Conservation (phyloP, 306 rosid genomes). For the Dalbergia cochinchinensis region DNA sequence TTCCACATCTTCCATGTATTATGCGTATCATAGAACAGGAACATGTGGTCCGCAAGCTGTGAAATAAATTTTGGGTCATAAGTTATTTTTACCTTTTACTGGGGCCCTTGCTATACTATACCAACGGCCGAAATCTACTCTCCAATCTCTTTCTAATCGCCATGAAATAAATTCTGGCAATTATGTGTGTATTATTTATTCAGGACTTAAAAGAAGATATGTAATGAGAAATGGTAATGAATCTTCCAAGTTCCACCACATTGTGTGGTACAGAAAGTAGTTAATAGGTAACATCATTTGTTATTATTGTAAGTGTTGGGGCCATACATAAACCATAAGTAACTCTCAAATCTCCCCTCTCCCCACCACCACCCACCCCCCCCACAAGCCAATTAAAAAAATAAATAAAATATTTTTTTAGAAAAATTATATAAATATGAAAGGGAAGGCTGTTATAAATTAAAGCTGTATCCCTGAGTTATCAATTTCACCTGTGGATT, state of each 20-base stretch:
- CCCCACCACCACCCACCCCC: slow-evolving; percentile 40
- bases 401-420: background rate
- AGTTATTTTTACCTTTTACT: background rate
- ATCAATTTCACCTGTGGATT: slow-evolving; percentile 59
- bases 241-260: slow-evolving; percentile 25
- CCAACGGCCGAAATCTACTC: slow-evolving; percentile 19
- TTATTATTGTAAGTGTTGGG: slow-evolving; percentile 54
- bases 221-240: slow-evolving; percentile 25
- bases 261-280: slow-evolving; percentile 46
- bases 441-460: slow-evolving; percentile 35
- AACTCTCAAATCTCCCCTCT: slow-evolving; percentile 45
- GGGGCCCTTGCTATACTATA: slow-evolving; percentile 21
- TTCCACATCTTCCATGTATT: background rate
- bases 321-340: slow-evolving; percentile 48
- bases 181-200: slow-evolving; percentile 39
- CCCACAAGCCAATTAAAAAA: slow-evolving; percentile 29
- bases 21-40: background rate
- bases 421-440: background rate
- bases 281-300: slow-evolving; percentile 63
- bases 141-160: slow-evolving; percentile 22
- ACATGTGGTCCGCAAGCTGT: background rate
- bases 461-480: slow-evolving; percentile 51
- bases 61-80: slow-evolving; percentile 8
- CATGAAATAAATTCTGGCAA: slow-evolving; percentile 34
- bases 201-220: background rate